Base-by-base conservation (phyloP, 176 grass and related monocot species). In the Oryza meyeriana region DNA sequence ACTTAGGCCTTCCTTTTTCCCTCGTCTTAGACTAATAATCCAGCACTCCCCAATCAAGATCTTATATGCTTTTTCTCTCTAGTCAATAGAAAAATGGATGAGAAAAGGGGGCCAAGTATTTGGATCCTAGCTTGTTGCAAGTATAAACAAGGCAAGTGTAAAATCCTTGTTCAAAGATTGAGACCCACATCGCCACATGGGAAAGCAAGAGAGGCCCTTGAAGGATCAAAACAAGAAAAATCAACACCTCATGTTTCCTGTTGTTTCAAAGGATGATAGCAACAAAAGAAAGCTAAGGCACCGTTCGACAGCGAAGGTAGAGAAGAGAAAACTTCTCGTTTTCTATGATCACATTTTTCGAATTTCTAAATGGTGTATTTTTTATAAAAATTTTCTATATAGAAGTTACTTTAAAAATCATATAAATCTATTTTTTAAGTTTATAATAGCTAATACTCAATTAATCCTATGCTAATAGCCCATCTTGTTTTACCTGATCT, bases 1-100 rank as follows among this genome's bases (percentile, higher is more conserved):
- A 77, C 82, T 76, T 76, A 69, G 72, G 63, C 9, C 13, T 27
- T 45, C 10, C 27, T 20, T 71, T 77, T 78, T 38, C 26, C 66
- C 52, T 69, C 71, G 9, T 87, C 78, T 76, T 76, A 66, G 78
- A 81, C 78, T 81, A 69, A 75, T 81, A 61, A 85, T 71, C 52
- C 27, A 59, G 27, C 27, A 32, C 34, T 34, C 2, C 7, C 12
- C 80, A 48, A 83, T 36, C 27, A 73, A 69, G 61, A 30, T 66
- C n/a, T 34, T 52, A 32, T 50, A 72, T 41, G 48, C 48, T 65
- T 80, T 74, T 66, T 34, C 13, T 12, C 33, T 26, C 0, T 36
- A 41, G 20, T 69, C 50, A 39, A 81, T 68, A 45, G 1, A 14
- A 8, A 52, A 68, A 62, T 76, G 71, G n/a, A 77, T 39, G 12